Evolutionary conservation across 257 asterid genomes (phyloP), one percentile per base, ranked within the genome.

Genomic region (Petunia axillaris): DNA sequence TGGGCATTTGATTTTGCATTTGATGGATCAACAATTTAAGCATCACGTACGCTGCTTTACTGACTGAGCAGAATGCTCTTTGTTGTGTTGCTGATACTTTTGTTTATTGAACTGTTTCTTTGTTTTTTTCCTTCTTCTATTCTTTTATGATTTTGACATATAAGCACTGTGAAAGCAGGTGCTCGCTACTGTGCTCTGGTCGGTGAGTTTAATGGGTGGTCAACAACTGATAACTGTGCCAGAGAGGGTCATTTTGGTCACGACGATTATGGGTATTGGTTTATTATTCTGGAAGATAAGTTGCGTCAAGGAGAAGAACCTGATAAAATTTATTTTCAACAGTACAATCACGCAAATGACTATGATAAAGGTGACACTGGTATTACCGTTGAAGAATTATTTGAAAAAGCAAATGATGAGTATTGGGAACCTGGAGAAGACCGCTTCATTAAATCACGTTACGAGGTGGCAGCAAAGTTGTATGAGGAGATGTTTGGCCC

Each of bases 381-480:
- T 81, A 83, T 89, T 75, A 90, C 96, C 14, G 80, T 85, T 3
- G 97, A 93, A 80, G 98, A 95, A 85, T 78, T 90, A 54, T 91
- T 95, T 80, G 71, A 92, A 85, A 92, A 87, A 86, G 90, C 97
- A 2, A 90, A 89, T 85, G 97, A 95, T 55, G 97, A 93, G 86
- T 95, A 95, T 79, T 95, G 98, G 98, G 98, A 95, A 86, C 97
- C 98, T 54, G 99, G 99, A 78, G 98, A 95, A 90, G 99, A 95
- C 85, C 94, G 96, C 71, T 91, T 82, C 83, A 78, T 88, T 39
- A 95, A 93, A 41, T 83, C 89, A 16, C 97, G 96, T 40, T 90
- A 83, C 80, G 99, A 95, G 88, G 86, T 81, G 40, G 97, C 91
- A 53, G 89, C 96, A 59, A 93, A 92, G 90, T 82, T 95, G 82